Evolutionary conservation across 352 stramenopile species (phyloP).

Genomic region (Pythium angustatum): DNA sequence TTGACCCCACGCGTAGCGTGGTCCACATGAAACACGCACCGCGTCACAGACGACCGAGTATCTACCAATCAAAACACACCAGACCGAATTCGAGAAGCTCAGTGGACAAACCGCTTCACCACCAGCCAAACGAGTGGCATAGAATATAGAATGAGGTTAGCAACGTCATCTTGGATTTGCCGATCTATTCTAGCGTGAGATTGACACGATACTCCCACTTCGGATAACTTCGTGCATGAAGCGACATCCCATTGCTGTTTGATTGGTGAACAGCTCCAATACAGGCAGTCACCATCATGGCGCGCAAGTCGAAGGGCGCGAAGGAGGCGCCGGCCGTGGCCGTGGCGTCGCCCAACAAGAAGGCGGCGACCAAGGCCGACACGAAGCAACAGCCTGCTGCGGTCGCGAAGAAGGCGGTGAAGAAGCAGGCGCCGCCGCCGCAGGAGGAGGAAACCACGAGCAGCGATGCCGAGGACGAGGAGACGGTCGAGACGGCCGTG

Average conservation of each 20-base stretch:
- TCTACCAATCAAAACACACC: slow-evolving; percentile 18
- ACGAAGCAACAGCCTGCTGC: slow-evolving; percentile 23
- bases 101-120: slow-evolving; percentile 27
- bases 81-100: slow-evolving; percentile 19
- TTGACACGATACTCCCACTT: neutral
- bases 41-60: slow-evolving; percentile 19
- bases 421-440: neutral
- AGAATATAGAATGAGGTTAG: slow-evolving; percentile 7
- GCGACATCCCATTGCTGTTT: slow-evolving; percentile 27
- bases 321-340: slow-evolving; percentile 7
- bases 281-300: slow-evolving; percentile 29
- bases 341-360: slow-evolving; percentile 21
- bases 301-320: slow-evolving; percentile 22
- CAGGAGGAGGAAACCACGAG: slow-evolving; percentile 21
- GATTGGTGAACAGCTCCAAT: slow-evolving; percentile 30
- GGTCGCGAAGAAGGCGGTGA: slow-evolving; percentile 22
- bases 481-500: slow-evolving; percentile 26
- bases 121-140: slow-evolving; percentile 32
- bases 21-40: slow-evolving; percentile 22
- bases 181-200: neutral
- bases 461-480: slow-evolving; percentile 30
- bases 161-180: neutral
- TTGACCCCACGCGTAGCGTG: neutral
- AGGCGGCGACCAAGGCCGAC: slow-evolving; percentile 3
- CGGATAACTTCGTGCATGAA: slow-evolving; percentile 21